A percentile compares a stretch with the other conserved stretches of the same genome.
Conservation (phyloP, 192 early-diverging fungal genomes). For the Umbelopsis vinacea region DNA sequence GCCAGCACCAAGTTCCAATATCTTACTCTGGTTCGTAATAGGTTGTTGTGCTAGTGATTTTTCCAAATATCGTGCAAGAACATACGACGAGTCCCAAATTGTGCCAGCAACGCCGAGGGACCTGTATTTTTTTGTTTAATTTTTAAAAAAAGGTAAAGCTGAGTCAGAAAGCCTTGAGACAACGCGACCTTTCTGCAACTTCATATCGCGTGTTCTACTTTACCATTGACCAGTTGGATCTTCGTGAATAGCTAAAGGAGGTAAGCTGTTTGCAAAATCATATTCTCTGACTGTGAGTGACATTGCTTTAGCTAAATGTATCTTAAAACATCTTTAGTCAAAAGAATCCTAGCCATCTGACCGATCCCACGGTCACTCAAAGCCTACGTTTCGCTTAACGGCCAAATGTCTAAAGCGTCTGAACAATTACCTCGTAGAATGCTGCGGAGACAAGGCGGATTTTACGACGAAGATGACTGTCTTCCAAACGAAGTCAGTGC, state of each 20-base stretch:
- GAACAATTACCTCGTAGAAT: background rate
- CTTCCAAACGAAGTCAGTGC: constrained; percentile 10
- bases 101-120: constrained; percentile 6
- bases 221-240: constrained; percentile 21
- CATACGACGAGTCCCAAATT: constrained; percentile 17
- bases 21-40: background rate
- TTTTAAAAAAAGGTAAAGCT: background rate
- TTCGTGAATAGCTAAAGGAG: background rate
- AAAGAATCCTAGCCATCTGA: background rate
- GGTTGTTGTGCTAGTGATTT: background rate
- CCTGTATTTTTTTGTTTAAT: background rate
- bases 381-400: too few relatives aligned
- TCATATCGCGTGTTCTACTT: background rate
- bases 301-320: background rate
- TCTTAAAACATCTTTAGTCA: too few relatives aligned
- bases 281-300: background rate
- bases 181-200: background rate
- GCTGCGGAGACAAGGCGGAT: constrained; percentile 13
- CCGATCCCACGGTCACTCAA: background rate
- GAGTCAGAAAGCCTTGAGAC: background rate
- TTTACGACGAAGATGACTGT: constrained; percentile 14
- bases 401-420: background rate
- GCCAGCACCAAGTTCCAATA: constrained; percentile 11
- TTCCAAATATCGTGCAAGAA: constrained; percentile 6
- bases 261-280: background rate